Evolutionary conservation across 768 basidiomycete genomes (phyloP), one percentile per base, ranked within the genome.

Genomic region (Phylloporus arenicola): DNA sequence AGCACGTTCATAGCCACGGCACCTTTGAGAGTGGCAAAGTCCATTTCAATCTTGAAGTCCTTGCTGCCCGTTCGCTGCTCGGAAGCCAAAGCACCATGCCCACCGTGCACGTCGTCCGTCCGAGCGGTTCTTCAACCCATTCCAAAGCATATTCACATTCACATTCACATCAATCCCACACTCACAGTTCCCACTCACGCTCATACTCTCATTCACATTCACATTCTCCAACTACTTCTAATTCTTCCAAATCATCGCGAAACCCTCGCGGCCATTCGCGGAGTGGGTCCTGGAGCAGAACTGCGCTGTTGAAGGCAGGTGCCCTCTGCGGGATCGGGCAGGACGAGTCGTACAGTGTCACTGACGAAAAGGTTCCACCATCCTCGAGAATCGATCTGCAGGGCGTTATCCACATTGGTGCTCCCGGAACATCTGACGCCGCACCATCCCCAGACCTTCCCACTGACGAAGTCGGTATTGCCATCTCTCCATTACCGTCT

Each of bases 11-110:
- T 17, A 50, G 48, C 52, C 57, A 57, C 25, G 43, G 53, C 39
- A 40, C 56, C 12, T 39, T 63, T 39, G 59, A 65, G 55, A 51
- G 63, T 51, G 61, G 35, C 57, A 64, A 52, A 34, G 16, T 54
- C 25, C 25, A 55, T 8, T 35, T 55, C 11, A 61, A 56, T 14
- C 57, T 88, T 43, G 82, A 83, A 49, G 80, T 79, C 56, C 74
- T 90, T 42, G 78, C 86, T 10, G 80, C 83, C 3, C 77, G 81
- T 17, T 82, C 86, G 0, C 72, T 83, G 33, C 71, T 88, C 1
- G 88, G 87, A 4, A 79, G 75, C 55, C 87, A 89, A 68, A 68
- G 74, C 38, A 58, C 76, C 17, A 72, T 80, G 27, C 82, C 84
- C 0, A 68, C 17, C 59, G 55, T 69, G 39, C 62, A 63, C 24